A percentile compares a stretch with the other conserved stretches of the same genome.
These are phyloP conservation scores for Colletotrichum somersetense DNA, from an alignment of 2,329 filamentous ascomycete species.

Conservation along the genomic window DNA sequence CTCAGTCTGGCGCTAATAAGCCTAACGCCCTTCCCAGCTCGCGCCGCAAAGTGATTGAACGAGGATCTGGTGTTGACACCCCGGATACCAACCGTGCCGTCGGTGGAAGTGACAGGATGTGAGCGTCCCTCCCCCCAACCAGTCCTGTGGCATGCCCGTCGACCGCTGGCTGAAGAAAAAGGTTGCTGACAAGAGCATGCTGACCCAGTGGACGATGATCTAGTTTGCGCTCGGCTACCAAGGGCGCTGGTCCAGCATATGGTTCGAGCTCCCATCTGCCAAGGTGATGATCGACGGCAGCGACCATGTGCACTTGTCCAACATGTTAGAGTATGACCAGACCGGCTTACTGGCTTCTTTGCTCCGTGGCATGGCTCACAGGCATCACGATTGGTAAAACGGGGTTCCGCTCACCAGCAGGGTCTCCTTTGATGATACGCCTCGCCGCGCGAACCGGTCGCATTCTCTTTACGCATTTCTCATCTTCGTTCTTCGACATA, in stretches of 20 bases:
- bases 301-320: slow-evolving; percentile 43
- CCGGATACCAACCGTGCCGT: slow-evolving; percentile 81
- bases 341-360: slow-evolving; percentile 32
- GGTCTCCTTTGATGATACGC: slow-evolving; percentile 38
- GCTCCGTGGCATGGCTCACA: slow-evolving; percentile 38
- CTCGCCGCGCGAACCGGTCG: slow-evolving; percentile 55
- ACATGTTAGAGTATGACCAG: slow-evolving; percentile 44
- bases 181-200: slow-evolving; percentile 78
- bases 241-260: slow-evolving; percentile 68
- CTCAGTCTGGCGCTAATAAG: slow-evolving; percentile 72
- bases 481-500: slow-evolving; percentile 59
- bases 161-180: slow-evolving; percentile 79
- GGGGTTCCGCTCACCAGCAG: slow-evolving; percentile 41
- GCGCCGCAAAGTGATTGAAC: slow-evolving; percentile 87
- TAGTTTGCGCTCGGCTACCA: slow-evolving; percentile 88
- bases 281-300: slow-evolving; percentile 54
- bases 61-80: slow-evolving; percentile 72
- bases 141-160: slow-evolving; percentile 54
- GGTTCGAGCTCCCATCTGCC: slow-evolving; percentile 57
- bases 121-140: slow-evolving; percentile 87
- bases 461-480: slow-evolving; percentile 51
- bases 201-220: slow-evolving; percentile 85
- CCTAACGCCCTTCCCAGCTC: slow-evolving; percentile 80
- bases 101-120: slow-evolving; percentile 93
- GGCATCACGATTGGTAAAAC: slow-evolving; percentile 39